These are phyloP conservation scores for Fusarium sp. DNA, from an alignment of 2,329 filamentous ascomycete species.

Conservation along the genomic window DNA sequence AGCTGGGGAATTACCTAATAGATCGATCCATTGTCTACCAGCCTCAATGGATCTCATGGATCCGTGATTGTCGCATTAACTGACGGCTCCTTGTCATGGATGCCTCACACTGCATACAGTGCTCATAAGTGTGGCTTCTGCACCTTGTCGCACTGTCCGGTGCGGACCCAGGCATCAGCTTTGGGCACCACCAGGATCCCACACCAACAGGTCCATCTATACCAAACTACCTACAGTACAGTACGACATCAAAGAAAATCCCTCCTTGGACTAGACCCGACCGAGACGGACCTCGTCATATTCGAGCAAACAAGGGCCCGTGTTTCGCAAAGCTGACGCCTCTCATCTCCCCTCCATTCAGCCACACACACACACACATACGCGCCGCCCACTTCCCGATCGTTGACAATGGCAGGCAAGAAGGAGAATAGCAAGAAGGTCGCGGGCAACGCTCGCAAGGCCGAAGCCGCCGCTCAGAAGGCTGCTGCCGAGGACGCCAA, in stretches of 20 bases:
- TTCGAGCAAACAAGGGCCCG: slow-evolving; percentile 6
- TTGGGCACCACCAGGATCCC: slow-evolving; percentile 24
- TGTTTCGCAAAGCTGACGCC: slow-evolving; percentile 8
- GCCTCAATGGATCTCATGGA: neutral
- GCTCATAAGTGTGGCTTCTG: neutral
- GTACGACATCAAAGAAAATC: slow-evolving; percentile 19
- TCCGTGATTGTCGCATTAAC: neutral
- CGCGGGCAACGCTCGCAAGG: slow-evolving; percentile 91
- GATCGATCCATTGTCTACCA: neutral
- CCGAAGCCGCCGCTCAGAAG: slow-evolving; percentile 86
- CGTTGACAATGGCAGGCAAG: slow-evolving; percentile 73
- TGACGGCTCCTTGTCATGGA: neutral
- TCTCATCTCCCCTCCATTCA: slow-evolving; percentile 18
- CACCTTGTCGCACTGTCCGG: slow-evolving; percentile 16
- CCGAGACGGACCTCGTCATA: slow-evolving; percentile 13
- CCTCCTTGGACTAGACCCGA: slow-evolving; percentile 2
- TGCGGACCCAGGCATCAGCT: slow-evolving; percentile 25
- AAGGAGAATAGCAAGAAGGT: slow-evolving; percentile 92
- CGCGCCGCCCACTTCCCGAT: slow-evolving; percentile 22
- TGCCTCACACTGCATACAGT: slow-evolving; percentile 5
- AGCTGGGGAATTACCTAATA: neutral
- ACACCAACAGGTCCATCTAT: slow-evolving; percentile 1
- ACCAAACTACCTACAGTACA: slow-evolving; percentile 2
- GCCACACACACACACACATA: neutral
- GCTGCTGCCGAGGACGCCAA: slow-evolving; percentile 76